A percentile compares a stretch with the other conserved stretches of the same genome.
phyloP scores from a whole-genome alignment of 371 early-diverging fungal genomes.

The Gilbertella persicaria region DNA sequence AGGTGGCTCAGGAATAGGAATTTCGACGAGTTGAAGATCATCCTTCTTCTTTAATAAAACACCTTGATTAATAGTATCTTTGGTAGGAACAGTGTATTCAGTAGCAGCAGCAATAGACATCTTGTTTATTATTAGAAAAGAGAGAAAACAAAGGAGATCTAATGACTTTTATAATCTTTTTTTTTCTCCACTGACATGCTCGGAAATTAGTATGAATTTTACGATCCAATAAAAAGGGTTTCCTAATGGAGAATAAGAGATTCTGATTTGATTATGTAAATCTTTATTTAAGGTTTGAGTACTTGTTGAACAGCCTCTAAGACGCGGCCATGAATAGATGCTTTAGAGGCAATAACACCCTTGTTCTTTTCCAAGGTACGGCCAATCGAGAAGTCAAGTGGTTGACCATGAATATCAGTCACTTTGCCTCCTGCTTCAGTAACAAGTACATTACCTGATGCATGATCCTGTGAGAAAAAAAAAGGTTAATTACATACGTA shows the following conservation, averaged over 20 bases:
- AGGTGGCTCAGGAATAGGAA: slow-evolving; percentile 36
- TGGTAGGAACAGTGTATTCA: slow-evolving; percentile 25
- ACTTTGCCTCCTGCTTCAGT: slow-evolving; percentile 95
- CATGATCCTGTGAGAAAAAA: slow-evolving; percentile 78
- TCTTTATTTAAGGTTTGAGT: slow-evolving; percentile 34
- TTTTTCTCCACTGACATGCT: too few relatives aligned
- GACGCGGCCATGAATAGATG: slow-evolving; percentile 63
- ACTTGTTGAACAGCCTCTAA: slow-evolving; percentile 70
- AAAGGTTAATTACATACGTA: background rate
- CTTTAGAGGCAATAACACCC: slow-evolving; percentile 87
- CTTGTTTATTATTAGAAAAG: background rate
- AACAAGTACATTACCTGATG: slow-evolving; percentile 87
- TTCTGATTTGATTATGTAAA: background rate
- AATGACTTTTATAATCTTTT: too few relatives aligned
- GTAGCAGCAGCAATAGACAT: slow-evolving; percentile 20
- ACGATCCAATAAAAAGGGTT: background rate
- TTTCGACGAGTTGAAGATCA: slow-evolving; percentile 40
- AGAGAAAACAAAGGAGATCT: background rate
- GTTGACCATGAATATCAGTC: slow-evolving; percentile 81
- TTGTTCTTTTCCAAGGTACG: slow-evolving; percentile 81
- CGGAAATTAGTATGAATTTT: background rate
- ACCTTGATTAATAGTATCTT: slow-evolving; percentile 32
- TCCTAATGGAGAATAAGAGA: background rate
- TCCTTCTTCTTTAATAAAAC: slow-evolving; percentile 38
- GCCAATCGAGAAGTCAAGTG: slow-evolving; percentile 88